A percentile compares a stretch with the other conserved stretches of the same genome.
phyloP scores from a whole-genome alignment of 192 early-diverging fungal species.

The Allomyces arbusculus region DNA sequence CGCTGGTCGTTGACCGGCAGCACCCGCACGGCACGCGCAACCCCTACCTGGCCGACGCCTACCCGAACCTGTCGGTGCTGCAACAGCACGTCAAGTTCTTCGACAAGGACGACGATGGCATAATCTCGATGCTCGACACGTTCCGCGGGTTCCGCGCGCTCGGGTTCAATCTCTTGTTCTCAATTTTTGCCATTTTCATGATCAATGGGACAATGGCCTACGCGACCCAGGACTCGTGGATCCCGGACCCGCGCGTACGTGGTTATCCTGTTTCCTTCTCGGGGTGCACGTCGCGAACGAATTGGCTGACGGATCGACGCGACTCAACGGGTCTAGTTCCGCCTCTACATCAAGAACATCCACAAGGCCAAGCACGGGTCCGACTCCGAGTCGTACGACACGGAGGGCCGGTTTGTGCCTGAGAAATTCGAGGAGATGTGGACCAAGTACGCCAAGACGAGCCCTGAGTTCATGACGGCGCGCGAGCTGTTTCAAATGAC shows the following conservation, averaged over 20 bases:
- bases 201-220: constrained; percentile 21
- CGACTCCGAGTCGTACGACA: constrained; percentile 24
- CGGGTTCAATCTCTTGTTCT: constrained; percentile 22
- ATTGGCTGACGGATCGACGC: no score
- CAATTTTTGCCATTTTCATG: constrained; percentile 10
- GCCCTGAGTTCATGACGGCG: neutral
- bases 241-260: constrained; percentile 16
- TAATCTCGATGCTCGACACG: constrained; percentile 18
- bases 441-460: constrained; percentile 13
- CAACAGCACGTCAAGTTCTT: constrained; percentile 35
- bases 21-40: neutral
- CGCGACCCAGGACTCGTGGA: constrained; percentile 13
- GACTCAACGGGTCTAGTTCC: no score
- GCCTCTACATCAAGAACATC: constrained; percentile 11
- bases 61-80: constrained; percentile 8
- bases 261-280: no score
- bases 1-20: neutral
- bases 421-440: constrained; percentile 32
- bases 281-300: no score
- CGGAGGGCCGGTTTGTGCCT: constrained; percentile 23
- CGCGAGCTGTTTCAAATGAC: neutral
- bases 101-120: constrained; percentile 16
- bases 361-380: constrained; percentile 29
- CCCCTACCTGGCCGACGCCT: neutral
- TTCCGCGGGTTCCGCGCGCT: constrained; percentile 16